A percentile compares a stretch with the other conserved stretches of the same genome.
Conservation (phyloP, 169 alveolate species). For the Plasmodium yoelii region DNA sequence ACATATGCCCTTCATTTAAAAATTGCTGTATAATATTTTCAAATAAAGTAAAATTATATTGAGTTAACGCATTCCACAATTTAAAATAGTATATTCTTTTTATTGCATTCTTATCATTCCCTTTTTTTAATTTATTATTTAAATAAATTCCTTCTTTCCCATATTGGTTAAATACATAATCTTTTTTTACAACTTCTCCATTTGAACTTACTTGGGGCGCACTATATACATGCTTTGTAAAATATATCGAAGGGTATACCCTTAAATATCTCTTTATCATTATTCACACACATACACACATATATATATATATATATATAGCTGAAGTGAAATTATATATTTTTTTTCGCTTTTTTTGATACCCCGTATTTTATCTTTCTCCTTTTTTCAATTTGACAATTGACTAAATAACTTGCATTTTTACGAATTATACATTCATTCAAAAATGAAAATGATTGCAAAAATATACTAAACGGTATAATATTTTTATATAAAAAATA, state of each 20-base stretch:
- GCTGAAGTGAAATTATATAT: not conserved
- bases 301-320: not conserved
- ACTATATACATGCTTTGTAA: conserved; percentile 57
- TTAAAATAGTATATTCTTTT: conserved; percentile 67
- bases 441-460: too few species aligned
- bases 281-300: not conserved
- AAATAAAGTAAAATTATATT: conserved; percentile 74
- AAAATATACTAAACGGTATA: too few species aligned
- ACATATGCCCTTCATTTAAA: conserved; percentile 79
- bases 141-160: conserved; percentile 32
- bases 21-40: conserved; percentile 57
- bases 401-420: too few species aligned
- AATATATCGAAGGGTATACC: conserved; percentile 70
- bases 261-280: conserved; percentile 63
- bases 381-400: too few species aligned
- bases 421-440: too few species aligned
- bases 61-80: conserved; percentile 71
- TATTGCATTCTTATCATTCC: conserved; percentile 58
- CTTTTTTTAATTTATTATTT: conserved; percentile 71
- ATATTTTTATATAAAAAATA: too few species aligned
- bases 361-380: too few species aligned
- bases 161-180: conserved; percentile 70
- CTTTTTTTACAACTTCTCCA: conserved; percentile 25
- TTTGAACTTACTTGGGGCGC: conserved; percentile 60
- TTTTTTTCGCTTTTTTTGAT: not conserved